Evolutionary conservation across 306 rosid genomes (phyloP).

Genomic region (Geum urbanum): DNA sequence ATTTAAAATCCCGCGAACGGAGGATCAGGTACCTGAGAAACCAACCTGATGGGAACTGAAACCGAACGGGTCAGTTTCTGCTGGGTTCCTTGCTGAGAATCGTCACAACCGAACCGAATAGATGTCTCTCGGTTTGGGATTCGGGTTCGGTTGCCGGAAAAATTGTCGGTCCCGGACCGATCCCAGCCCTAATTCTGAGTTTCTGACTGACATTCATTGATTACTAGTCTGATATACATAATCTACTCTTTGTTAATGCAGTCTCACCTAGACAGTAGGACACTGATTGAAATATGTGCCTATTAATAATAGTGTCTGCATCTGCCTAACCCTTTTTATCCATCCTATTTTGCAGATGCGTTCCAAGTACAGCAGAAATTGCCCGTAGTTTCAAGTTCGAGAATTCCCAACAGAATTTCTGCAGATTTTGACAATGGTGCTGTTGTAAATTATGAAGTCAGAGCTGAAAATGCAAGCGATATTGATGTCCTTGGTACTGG

Average conservation of each 20-base stretch:
- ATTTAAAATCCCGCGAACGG: too few species aligned
- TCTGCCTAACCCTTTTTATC: slow-evolving; percentile 30
- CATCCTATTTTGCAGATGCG: slow-evolving; percentile 52
- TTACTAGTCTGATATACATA: background rate
- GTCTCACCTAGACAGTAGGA: slow-evolving; percentile 10
- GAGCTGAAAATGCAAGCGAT: slow-evolving; percentile 30
- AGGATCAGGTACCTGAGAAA: too few species aligned
- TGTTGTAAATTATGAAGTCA: slow-evolving; percentile 36
- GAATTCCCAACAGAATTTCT: slow-evolving; percentile 34
- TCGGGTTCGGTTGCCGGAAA: too few species aligned
- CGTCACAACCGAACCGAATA: too few species aligned
- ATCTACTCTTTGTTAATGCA: background rate
- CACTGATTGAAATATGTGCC: slow-evolving; percentile 6
- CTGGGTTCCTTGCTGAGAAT: too few species aligned
- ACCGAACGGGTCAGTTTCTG: too few species aligned
- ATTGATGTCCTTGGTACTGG: slow-evolving; percentile 67
- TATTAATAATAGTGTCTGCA: slow-evolving; percentile 20
- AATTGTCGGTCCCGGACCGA: too few species aligned
- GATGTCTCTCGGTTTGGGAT: too few species aligned
- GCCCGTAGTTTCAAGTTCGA: slow-evolving; percentile 42
- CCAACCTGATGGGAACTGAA: too few species aligned
- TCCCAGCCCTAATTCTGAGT: too few species aligned
- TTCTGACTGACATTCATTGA: background rate
- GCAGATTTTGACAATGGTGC: slow-evolving; percentile 43
- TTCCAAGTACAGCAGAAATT: slow-evolving; percentile 55